These are phyloP conservation scores for Xylaria sp. DNA, from an alignment of 2,329 filamentous ascomycete species.

Conservation along the genomic window DNA sequence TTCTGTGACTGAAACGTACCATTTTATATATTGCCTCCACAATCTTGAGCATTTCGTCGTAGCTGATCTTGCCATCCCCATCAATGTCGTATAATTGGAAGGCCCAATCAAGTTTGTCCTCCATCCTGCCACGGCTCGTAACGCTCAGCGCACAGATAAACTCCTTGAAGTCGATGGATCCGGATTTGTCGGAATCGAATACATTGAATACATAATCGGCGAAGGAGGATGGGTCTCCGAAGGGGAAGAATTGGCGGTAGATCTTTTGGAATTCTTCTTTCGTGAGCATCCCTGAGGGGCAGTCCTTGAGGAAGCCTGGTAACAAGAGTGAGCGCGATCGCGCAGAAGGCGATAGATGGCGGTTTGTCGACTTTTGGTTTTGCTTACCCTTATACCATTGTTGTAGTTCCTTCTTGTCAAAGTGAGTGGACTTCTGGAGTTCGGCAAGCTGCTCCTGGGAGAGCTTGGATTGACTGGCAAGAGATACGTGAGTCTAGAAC, in stretches of 20 bases:
- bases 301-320: constrained; percentile 96
- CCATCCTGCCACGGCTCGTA: constrained; percentile 97
- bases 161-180: constrained; percentile 99
- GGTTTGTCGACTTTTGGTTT: background rate
- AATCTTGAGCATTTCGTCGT: constrained; percentile 98
- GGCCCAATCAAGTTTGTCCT: constrained; percentile 99
- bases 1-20: constrained; percentile 64
- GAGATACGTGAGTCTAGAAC: constrained; percentile 29
- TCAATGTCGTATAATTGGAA: constrained; percentile 99
- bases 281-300: constrained; percentile 93
- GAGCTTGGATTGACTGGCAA: constrained; percentile 91
- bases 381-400: constrained; percentile 98
- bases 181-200: constrained; percentile 96
- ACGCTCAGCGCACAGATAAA: constrained; percentile 99
- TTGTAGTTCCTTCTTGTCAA: constrained; percentile 99
- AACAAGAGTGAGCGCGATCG: constrained; percentile 24
- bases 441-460: constrained; percentile 95
- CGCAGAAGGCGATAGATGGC: background rate
- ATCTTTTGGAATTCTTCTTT: constrained; percentile 99
- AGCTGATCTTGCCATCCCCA: constrained; percentile 98
- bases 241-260: constrained; percentile 99
- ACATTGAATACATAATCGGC: constrained; percentile 99
- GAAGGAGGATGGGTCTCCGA: constrained; percentile 96
- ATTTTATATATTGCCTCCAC: constrained; percentile 99
- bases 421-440: constrained; percentile 96